phyloP scores from a whole-genome alignment of 1,284 basidiomycete genomes.

The Papiliotrema nemorosa region DNA sequence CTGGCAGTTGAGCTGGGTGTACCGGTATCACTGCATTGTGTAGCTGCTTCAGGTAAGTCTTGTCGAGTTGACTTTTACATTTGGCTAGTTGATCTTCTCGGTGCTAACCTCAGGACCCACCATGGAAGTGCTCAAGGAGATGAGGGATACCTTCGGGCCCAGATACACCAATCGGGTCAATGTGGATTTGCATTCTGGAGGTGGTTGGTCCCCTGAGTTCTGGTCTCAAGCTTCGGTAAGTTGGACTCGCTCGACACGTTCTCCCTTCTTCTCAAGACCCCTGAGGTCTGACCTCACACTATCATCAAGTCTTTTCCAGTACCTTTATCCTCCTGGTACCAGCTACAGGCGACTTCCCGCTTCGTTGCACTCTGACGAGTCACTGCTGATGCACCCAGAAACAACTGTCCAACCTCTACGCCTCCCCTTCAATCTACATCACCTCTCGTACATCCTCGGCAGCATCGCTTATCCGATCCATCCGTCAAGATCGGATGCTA shows the following conservation, averaged over 20 bases:
- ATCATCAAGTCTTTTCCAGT: too few species aligned
- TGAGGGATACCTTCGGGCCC: conserved; percentile 29
- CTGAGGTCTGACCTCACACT: too few species aligned
- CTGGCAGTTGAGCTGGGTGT: conserved; percentile 47
- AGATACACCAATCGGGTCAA: conserved; percentile 37
- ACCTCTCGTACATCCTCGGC: conserved; percentile 43
- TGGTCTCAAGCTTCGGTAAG: conserved; percentile 33
- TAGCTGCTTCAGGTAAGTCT: conserved; percentile 42
- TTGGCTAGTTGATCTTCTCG: neutral
- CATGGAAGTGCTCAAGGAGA: conserved; percentile 37
- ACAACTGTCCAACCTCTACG: conserved; percentile 47
- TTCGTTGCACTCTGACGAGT: too few species aligned
- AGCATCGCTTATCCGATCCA: conserved; percentile 36
- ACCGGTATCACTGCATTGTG: conserved; percentile 50
- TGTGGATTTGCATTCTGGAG: conserved; percentile 49
- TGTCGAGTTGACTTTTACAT: neutral
- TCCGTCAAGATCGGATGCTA: conserved; percentile 43
- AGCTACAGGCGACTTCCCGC: too few species aligned
- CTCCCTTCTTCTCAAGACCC: neutral
- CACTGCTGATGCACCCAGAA: too few species aligned
- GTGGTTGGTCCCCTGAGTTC: conserved; percentile 42
- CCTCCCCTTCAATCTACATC: conserved; percentile 50
- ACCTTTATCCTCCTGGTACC: too few species aligned
- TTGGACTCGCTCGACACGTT: neutral
- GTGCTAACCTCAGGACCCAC: conserved; percentile 34